phyloP scores from a whole-genome alignment of 2,329 filamentous ascomycete species.

The Alternaria angustiovoidea region DNA sequence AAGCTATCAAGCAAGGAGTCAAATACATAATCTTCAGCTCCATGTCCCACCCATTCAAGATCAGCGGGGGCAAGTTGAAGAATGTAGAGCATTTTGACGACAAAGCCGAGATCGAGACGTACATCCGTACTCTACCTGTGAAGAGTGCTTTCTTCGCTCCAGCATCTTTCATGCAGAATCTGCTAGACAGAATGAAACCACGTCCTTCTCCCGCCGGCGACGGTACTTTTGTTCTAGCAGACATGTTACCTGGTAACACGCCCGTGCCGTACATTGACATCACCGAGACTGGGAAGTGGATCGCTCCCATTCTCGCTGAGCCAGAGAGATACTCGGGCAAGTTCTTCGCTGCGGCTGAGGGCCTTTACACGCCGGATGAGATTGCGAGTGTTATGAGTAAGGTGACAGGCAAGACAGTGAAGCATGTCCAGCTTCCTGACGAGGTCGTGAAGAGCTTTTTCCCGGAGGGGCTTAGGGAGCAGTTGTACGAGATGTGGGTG shows the following conservation, averaged over 20 bases:
- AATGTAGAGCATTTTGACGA: constrained; percentile 62
- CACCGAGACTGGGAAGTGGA: constrained; percentile 57
- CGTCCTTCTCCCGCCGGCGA: constrained; percentile 25
- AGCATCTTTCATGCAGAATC: constrained; percentile 64
- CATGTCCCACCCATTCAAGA: constrained; percentile 34
- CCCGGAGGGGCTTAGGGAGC: constrained; percentile 24
- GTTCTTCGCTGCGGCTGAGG: constrained; percentile 55
- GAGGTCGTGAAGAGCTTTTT: constrained; percentile 38
- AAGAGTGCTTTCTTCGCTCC: constrained; percentile 63
- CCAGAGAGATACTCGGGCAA: constrained; percentile 56
- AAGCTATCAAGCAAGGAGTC: constrained; percentile 46
- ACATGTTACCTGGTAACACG: constrained; percentile 17
- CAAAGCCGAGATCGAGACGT: constrained; percentile 65
- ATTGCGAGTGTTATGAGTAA: constrained; percentile 52
- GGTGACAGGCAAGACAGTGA: constrained; percentile 52
- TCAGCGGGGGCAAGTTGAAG: constrained; percentile 45
- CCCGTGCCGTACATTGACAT: constrained; percentile 57
- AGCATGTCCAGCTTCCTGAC: constrained; percentile 33
- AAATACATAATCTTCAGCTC: constrained; percentile 53
- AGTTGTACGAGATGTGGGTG: constrained; percentile 39
- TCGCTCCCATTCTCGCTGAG: constrained; percentile 54
- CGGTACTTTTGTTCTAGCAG: constrained; percentile 36
- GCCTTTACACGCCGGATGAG: constrained; percentile 52
- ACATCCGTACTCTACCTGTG: constrained; percentile 60
- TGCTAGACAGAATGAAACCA: constrained; percentile 22